Evolutionary conservation across 2,329 filamentous ascomycete genomes (phyloP).

Genomic region (Colletotrichum higginsianum): DNA sequence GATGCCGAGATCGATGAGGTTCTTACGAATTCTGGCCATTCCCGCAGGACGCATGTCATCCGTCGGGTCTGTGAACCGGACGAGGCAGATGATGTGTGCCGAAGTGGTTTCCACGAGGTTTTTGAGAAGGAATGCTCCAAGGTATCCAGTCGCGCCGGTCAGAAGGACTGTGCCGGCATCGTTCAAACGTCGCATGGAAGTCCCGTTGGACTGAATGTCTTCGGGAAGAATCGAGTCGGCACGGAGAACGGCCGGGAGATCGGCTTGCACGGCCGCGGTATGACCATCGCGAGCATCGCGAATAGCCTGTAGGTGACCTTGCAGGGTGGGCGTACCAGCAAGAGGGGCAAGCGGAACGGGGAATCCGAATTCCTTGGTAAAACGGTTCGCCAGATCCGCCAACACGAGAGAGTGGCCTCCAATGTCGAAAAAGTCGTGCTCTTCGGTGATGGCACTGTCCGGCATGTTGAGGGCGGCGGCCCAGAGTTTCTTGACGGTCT

Average conservation of each 20-base stretch:
- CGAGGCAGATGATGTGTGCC: conserved; percentile 79
- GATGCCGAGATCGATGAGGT: conserved; percentile 82
- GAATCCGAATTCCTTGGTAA: conserved; percentile 81
- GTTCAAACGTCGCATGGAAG: conserved; percentile 70
- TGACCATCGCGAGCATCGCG: conserved; percentile 79
- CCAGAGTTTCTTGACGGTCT: conserved; percentile 81
- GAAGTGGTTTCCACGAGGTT: conserved; percentile 78
- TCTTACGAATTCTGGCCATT: conserved; percentile 80
- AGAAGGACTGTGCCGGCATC: conserved; percentile 79
- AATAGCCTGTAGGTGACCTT: conserved; percentile 81
- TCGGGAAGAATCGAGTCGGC: conserved; percentile 77
- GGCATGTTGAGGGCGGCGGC: conserved; percentile 78
- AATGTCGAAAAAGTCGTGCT: conserved; percentile 86
- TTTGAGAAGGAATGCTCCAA: conserved; percentile 82
- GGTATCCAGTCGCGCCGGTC: conserved; percentile 82
- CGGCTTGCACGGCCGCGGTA: conserved; percentile 81
- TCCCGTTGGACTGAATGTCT: conserved; percentile 73
- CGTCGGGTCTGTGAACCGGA: conserved; percentile 78
- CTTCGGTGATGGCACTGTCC: conserved; percentile 72
- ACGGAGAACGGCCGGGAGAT: conserved; percentile 78
- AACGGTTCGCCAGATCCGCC: conserved; percentile 80
- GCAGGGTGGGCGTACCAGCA: conserved; percentile 79
- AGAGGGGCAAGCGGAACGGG: conserved; percentile 79
- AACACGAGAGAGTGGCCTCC: conserved; percentile 84
- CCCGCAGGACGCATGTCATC: conserved; percentile 76